Base-by-base conservation (phyloP, 116 monocot genomes). In the Papilionanthe hybrid region DNA sequence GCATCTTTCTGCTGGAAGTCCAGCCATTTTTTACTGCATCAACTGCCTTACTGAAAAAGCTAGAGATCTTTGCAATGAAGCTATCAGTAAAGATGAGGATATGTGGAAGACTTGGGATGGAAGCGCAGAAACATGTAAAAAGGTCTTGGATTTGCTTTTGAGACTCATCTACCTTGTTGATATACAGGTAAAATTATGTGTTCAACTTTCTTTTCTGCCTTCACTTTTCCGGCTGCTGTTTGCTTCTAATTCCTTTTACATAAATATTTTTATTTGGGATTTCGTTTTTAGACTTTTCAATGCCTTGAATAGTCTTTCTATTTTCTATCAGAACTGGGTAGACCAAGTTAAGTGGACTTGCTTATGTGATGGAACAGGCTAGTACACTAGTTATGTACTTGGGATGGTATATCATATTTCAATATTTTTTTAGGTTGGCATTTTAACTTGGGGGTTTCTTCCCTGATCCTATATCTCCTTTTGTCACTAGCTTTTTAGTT, bases 1-100 rank as follows among this genome's bases (percentile, higher is more conserved):
- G 19, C 87, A 94, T 91, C 88, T 99, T 85, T 95, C 93, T 74
- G 90, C 98, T 76, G 98, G 98, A 37, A 91, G 95, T 84, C 95
- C 98, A 29, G 91, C 94, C 55, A 85, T 89, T 78, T 93, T 94
- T 86, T 92, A 86, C 82, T 94, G 90, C 86, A 78, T 90, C 53
- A 83, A 89, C 75, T 87, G 89, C 75, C 91, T 99, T 75, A 81
- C 87, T 43, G 82, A 75, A 72, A 94, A 90, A 85, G 86, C 90
- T 78, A 79, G 44, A 25, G 78, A 84, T 29, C 87, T 99, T 45
- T 93, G 80, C 42, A 69, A 45, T 4, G 77, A 49, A 76, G 88
- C 85, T 42, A 85, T 78, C 71, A 79, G 13, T 27, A 76, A 88
- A 76, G 90, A 92, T 85, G 27, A 69, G 32, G 81, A 78, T 73